Conservation (phyloP, 2,329 filamentous ascomycete species). For the Fusarium piperis region DNA sequence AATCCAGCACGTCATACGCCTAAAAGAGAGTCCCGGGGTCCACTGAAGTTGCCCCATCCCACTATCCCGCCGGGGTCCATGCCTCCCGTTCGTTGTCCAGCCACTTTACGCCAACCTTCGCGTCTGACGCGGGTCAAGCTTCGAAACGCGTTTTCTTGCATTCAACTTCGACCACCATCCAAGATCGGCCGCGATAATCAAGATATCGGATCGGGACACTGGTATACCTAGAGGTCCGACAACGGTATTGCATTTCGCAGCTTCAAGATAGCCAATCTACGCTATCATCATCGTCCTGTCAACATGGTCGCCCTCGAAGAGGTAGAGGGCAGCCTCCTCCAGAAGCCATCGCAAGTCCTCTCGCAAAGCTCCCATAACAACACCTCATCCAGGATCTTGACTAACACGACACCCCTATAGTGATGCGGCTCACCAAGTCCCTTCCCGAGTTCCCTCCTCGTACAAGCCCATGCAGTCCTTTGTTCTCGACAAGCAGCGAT, state of each 20-base stretch:
- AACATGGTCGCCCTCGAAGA: conserved; percentile 50
- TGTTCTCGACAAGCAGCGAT: conserved; percentile 72
- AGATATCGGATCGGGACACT: not conserved
- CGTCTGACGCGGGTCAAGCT: conserved; percentile 33
- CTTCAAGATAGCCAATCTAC: not conserved
- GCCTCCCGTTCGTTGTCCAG: conserved; percentile 15
- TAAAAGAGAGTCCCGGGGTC: not conserved
- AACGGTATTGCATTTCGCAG: not conserved
- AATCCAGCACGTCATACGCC: conserved; percentile 34
- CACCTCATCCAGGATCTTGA: not conserved
- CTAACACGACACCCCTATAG: conserved; percentile 29
- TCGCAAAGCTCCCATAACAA: not conserved
- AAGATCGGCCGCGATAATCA: conserved; percentile 2
- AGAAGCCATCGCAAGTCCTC: conserved; percentile 45
- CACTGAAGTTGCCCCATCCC: conserved; percentile 3
- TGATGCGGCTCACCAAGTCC: conserved; percentile 49
- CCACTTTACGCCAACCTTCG: conserved; percentile 44
- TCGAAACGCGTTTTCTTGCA: conserved; percentile 32
- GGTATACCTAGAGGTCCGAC: not conserved
- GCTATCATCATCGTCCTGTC: not conserved
- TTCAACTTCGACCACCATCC: conserved; percentile 5
- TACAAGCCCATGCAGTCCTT: conserved; percentile 85
- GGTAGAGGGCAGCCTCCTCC: conserved; percentile 46
- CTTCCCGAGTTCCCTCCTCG: conserved; percentile 62
- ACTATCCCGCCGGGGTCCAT: not conserved